Base-by-base conservation (phyloP, 2,329 filamentous ascomycete genomes). In the Colletotrichum sp. region DNA sequence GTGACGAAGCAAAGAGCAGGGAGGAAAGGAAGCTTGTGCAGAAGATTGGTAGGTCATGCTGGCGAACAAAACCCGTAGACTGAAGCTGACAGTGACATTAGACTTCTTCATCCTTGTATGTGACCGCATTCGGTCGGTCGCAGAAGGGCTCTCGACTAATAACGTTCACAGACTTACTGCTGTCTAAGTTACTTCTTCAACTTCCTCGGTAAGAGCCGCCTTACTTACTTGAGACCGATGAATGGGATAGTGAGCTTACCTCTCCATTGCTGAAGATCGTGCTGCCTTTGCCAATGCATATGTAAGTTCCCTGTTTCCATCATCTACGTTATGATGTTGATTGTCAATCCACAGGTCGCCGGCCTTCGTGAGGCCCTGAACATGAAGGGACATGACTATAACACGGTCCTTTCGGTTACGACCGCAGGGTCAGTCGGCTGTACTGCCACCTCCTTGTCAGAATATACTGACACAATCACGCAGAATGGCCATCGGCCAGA, bases 331-430 rank as follows among this genome's bases (percentile, higher is more conserved):
- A 10, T 28, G 6, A 30, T 21, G 4, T 56, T 18, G 1, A 18
- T 14, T 14, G 26, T 4, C 26, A n/a, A 26, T 32, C 0, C 6
- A 4, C 38, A 77, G 74, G 70, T 93, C 16, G 91, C 90, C 7
- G 90, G 90, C 0, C 83, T 93, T 7, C 87, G 90, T 67, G 86
- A 86, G 38, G 90, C 92, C 58, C 86, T 94, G 7, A 78, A 85
- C 0, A 81, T 94, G 55, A 82, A 79, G 7, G 88, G 88, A 24
- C 90, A 92, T 77, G 91, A 93, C 77, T 94, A 92, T 84, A 94
- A 94, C 74, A 82, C 84, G 9, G 85, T 93, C 1, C 85, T 94
- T 2, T 91, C 90, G 5, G 80, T 90, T 67, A 77, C 76, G 2
- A 77, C 76, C 3, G 76, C 76, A 12, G 69, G 75, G 75, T 73